Conservation (phyloP, 208 protist genomes). For the Acanthamoeba quina region DNA sequence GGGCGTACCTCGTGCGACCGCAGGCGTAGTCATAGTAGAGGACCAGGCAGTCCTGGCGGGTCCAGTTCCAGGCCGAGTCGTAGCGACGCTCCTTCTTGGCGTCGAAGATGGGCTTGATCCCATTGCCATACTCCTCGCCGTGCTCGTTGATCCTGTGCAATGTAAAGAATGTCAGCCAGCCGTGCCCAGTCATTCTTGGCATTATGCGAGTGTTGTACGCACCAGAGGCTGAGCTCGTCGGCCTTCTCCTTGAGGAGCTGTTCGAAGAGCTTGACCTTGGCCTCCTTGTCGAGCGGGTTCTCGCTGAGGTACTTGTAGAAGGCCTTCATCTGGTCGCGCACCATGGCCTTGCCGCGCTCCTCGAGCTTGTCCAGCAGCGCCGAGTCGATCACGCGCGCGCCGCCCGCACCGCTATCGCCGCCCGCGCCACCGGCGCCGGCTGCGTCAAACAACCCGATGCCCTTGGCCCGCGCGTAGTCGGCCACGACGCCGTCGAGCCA, state of each 20-base stretch:
- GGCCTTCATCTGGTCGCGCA: constrained; percentile 80
- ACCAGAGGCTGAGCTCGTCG: constrained; percentile 65
- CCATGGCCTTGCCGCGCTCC: constrained; percentile 54
- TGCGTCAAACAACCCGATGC: constrained; percentile 68
- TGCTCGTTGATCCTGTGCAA: constrained; percentile 76
- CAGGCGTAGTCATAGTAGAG: constrained; percentile 80
- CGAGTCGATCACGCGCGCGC: constrained; percentile 35
- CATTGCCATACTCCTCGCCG: constrained; percentile 84
- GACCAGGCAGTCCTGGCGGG: constrained; percentile 80
- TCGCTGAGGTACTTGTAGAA: constrained; percentile 80
- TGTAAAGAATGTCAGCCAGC: background rate
- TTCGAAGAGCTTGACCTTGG: constrained; percentile 72
- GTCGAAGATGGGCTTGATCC: constrained; percentile 83
- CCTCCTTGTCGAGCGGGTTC: constrained; percentile 69
- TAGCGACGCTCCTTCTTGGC: constrained; percentile 83
- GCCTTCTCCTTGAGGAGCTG: constrained; percentile 62
- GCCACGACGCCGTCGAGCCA: constrained; percentile 84
- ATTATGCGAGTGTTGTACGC: background rate
- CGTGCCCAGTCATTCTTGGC: background rate
- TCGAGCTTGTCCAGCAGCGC: constrained; percentile 45
- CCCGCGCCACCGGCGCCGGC: constrained; percentile 12
- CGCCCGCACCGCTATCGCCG: background rate
- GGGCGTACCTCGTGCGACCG: background rate
- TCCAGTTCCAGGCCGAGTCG: constrained; percentile 89
- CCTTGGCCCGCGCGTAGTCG: constrained; percentile 75